These are phyloP conservation scores for Buxus sempervirens DNA, from an alignment of 164 flowering plant species.

Conservation along the genomic window DNA sequence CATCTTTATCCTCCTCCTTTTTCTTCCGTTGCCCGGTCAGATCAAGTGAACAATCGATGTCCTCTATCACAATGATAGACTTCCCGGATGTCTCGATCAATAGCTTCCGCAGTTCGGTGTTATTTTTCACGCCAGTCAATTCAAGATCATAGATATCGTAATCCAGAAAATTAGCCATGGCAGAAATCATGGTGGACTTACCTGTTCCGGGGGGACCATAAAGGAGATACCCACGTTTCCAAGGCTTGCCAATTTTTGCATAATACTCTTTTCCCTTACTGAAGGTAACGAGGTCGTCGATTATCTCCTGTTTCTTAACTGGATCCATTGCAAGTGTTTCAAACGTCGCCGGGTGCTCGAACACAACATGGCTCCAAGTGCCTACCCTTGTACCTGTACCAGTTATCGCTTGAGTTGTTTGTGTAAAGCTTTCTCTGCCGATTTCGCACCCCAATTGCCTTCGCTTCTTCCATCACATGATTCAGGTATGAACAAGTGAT, in stretches of 20 bases:
- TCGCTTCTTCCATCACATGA: conserved; percentile 31
- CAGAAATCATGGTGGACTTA: background rate
- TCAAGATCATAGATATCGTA: too few species aligned
- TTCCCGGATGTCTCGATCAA: too few species aligned
- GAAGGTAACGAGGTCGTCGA: conserved; percentile 35
- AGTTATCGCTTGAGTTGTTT: too few species aligned
- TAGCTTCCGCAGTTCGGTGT: too few species aligned
- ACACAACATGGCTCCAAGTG: conserved; percentile 45
- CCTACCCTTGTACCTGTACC: too few species aligned
- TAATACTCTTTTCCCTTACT: conserved; percentile 30
- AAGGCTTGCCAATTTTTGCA: background rate
- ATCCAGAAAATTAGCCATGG: background rate
- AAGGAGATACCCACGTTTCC: background rate
- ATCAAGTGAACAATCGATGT: too few species aligned
- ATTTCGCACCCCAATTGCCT: conserved; percentile 17
- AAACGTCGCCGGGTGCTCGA: conserved; percentile 41
- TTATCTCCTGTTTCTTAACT: conserved; percentile 36
- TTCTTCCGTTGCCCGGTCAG: too few species aligned
- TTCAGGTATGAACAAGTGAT: conserved; percentile 21
- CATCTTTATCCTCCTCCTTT: too few species aligned
- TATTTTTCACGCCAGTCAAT: too few species aligned
- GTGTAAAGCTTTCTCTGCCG: conserved; percentile 36
- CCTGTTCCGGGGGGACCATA: background rate
- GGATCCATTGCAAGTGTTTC: conserved; percentile 48
- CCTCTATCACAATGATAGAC: too few species aligned